phyloP scores from a whole-genome alignment of 2,329 filamentous ascomycete genomes.

The Penicillium sp. region DNA sequence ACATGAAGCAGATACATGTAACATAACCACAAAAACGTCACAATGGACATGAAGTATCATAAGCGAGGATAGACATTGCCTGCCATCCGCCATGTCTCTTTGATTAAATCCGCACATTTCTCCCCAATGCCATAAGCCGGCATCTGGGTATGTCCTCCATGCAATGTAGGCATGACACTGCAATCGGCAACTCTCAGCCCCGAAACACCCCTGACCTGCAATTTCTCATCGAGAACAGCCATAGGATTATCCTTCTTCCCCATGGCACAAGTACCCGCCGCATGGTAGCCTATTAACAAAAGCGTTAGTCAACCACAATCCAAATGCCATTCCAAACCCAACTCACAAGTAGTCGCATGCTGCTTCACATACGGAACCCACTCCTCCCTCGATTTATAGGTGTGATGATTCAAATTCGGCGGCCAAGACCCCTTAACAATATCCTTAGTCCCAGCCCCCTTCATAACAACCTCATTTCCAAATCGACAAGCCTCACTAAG shows the following conservation, averaged over 20 bases:
- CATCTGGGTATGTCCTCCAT: slow-evolving; percentile 58
- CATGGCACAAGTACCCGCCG: slow-evolving; percentile 59
- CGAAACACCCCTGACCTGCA: slow-evolving; percentile 55
- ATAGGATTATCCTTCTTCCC: slow-evolving; percentile 49
- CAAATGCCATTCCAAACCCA: background rate
- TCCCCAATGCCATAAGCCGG: slow-evolving; percentile 60
- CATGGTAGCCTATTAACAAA: slow-evolving; percentile 51
- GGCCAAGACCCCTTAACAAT: slow-evolving; percentile 64
- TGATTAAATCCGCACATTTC: slow-evolving; percentile 54
- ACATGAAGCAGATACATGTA: background rate
- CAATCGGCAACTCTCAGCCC: slow-evolving; percentile 57
- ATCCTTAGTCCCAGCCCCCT: slow-evolving; percentile 58
- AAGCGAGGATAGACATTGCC: slow-evolving; percentile 21
- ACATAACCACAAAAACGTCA: background rate
- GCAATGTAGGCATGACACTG: slow-evolving; percentile 54
- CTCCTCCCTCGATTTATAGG: slow-evolving; percentile 54
- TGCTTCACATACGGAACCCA: slow-evolving; percentile 60
- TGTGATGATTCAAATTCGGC: slow-evolving; percentile 52
- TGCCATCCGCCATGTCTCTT: slow-evolving; percentile 34
- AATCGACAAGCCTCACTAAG: slow-evolving; percentile 59
- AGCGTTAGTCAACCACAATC: background rate
- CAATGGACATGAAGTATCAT: background rate
- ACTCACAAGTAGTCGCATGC: slow-evolving; percentile 61
- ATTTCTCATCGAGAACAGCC: slow-evolving; percentile 55
- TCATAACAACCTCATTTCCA: slow-evolving; percentile 61